A percentile compares a stretch with the other conserved stretches of the same genome.
Conservation (phyloP, 805 yeast genomes). For the Ogataea methanolica region DNA sequence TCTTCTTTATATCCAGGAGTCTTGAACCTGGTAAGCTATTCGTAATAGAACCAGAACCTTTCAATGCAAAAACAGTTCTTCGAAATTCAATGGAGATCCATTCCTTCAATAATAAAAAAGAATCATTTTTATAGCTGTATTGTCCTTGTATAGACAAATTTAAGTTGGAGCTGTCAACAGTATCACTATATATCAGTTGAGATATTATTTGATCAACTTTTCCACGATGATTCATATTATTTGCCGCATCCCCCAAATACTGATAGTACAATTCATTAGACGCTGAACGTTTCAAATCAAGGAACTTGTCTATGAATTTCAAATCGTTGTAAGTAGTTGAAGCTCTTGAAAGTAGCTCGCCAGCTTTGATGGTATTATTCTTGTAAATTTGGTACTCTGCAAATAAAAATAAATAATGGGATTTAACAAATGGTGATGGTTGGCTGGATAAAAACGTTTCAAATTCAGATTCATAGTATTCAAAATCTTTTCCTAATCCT, state of each 20-base stretch:
- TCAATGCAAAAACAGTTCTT: constrained; percentile 11
- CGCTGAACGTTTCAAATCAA: constrained; percentile 14
- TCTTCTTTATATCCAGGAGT: constrained; percentile 22
- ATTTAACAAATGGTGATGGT: constrained; percentile 24
- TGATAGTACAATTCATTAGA: constrained; percentile 18
- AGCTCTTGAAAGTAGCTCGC: constrained; percentile 5
- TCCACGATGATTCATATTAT: constrained; percentile 4
- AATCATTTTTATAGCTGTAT: not conserved
- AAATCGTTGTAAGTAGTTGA: constrained; percentile 9
- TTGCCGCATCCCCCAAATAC: constrained; percentile 9
- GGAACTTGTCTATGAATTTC: constrained; percentile 6
- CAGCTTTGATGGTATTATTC: constrained; percentile 10
- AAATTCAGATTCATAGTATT: constrained; percentile 50
- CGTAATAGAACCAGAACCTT: constrained; percentile 16
- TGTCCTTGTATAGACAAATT: not conserved
- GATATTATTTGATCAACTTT: constrained; percentile 8
- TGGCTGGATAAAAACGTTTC: constrained; percentile 31
- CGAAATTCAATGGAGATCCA: constrained; percentile 9
- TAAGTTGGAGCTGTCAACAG: not conserved
- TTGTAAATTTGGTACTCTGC: constrained; percentile 21
- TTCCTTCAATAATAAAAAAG: not conserved
- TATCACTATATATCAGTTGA: not conserved
- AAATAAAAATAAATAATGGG: constrained; percentile 14
- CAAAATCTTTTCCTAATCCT: constrained; percentile 58
- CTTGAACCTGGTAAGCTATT: constrained; percentile 8